Percentiles rank a stretch among this genome's conserved stretches.
Conservation (phyloP, 2,329 filamentous ascomycete species). For the Fusarium ramigenum region DNA sequence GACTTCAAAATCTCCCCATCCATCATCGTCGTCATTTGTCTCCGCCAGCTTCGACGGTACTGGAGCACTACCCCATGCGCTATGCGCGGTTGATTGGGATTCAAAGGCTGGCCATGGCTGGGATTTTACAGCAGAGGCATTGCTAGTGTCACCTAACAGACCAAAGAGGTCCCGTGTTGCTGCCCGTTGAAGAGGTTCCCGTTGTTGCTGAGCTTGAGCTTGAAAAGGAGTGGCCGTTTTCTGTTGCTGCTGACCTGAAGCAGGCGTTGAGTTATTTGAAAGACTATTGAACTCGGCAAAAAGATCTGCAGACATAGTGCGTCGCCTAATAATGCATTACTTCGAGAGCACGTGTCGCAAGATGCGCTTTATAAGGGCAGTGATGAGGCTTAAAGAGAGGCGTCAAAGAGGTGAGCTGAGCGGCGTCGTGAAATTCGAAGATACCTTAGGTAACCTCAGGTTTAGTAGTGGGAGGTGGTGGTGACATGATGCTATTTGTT, state of each 20-base stretch:
- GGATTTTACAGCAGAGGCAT: slow-evolving; percentile 15
- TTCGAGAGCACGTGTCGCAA: slow-evolving; percentile 7
- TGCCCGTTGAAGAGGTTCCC: slow-evolving; percentile 18
- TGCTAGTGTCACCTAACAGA: slow-evolving; percentile 34
- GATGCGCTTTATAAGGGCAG: background rate
- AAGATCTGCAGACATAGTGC: slow-evolving; percentile 70
- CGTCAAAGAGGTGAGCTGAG: background rate
- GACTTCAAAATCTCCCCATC: slow-evolving; percentile 75
- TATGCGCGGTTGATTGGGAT: slow-evolving; percentile 30
- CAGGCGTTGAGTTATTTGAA: slow-evolving; percentile 50
- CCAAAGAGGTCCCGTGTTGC: slow-evolving; percentile 43
- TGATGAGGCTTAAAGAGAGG: background rate
- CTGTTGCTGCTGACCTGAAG: slow-evolving; percentile 27
- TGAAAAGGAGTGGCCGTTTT: slow-evolving; percentile 21
- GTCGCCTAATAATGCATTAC: slow-evolving; percentile 27
- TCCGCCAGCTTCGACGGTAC: slow-evolving; percentile 28
- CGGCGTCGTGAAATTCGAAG: background rate
- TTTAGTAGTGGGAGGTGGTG: background rate
- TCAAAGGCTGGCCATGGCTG: slow-evolving; percentile 48
- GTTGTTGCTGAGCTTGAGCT: slow-evolving; percentile 14
- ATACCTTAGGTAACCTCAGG: background rate
- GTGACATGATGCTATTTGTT: slow-evolving; percentile 18
- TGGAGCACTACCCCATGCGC: slow-evolving; percentile 29
- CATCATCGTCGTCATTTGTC: slow-evolving; percentile 64
- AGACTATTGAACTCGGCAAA: slow-evolving; percentile 69